Evolutionary conservation across 2,329 filamentous ascomycete species (phyloP).

Genomic region (Arthrobotrys entomopaga): DNA sequence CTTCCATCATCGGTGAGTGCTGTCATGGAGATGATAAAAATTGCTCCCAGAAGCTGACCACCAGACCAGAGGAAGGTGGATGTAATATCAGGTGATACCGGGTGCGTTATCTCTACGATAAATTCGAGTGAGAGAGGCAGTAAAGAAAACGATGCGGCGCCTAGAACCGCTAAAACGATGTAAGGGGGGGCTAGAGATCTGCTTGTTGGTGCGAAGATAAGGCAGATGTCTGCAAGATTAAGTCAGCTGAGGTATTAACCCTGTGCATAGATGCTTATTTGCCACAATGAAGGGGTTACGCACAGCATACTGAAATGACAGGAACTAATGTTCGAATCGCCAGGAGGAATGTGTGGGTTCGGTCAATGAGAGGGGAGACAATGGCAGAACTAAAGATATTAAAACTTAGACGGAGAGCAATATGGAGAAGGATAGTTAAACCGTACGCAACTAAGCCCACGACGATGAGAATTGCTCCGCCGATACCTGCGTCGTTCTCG

Average conservation of each 20-base stretch:
- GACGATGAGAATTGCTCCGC: conserved; percentile 86
- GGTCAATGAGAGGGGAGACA: conserved; percentile 82
- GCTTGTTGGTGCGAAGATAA: conserved; percentile 82
- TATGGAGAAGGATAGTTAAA: neutral
- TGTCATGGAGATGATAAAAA: conserved; percentile 85
- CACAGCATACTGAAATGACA: conserved; percentile 73
- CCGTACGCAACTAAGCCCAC: conserved; percentile 77
- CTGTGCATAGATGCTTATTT: neutral
- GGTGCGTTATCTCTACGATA: conserved; percentile 85
- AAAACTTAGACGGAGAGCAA: neutral
- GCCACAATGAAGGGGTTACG: neutral
- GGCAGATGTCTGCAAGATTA: conserved; percentile 68
- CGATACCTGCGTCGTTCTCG: conserved; percentile 86
- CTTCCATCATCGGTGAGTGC: conserved; percentile 75
- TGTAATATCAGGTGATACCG: conserved; percentile 84
- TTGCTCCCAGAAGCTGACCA: conserved; percentile 83
- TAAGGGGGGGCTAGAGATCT: conserved; percentile 74
- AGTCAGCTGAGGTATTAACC: neutral
- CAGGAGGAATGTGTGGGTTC: conserved; percentile 79
- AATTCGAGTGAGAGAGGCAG: conserved; percentile 88
- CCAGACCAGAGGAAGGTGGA: conserved; percentile 85
- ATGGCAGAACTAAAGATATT: conserved; percentile 69
- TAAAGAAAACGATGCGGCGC: conserved; percentile 80
- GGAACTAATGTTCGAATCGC: conserved; percentile 80
- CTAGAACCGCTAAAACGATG: conserved; percentile 77